Evolutionary conservation across 257 asterid species (phyloP).

Genomic region (Gentiana macrophylla): DNA sequence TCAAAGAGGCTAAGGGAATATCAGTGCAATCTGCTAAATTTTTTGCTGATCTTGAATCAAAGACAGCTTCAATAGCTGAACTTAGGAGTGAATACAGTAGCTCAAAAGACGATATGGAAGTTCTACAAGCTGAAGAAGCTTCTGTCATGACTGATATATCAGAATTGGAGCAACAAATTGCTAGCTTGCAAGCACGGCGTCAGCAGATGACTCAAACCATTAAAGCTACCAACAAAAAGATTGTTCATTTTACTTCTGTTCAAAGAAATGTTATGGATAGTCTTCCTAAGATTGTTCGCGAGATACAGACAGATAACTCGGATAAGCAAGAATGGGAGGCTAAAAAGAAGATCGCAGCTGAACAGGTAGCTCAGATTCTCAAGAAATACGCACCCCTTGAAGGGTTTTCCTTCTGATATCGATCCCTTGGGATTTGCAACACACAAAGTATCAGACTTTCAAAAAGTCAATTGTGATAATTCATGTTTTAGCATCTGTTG

Average conservation of each 20-base stretch:
- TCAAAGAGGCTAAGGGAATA: constrained; percentile 16
- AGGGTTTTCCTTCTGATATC: constrained; percentile 24
- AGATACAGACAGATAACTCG: constrained; percentile 26
- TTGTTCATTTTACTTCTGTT: constrained; percentile 10
- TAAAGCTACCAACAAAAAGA: constrained; percentile 19
- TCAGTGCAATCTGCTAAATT: constrained; percentile 17
- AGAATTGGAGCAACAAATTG: constrained; percentile 26
- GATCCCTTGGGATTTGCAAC: no score
- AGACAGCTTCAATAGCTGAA: constrained; percentile 9
- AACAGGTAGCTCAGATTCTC: constrained; percentile 20
- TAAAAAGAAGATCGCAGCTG: constrained; percentile 19
- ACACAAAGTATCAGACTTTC: no score
- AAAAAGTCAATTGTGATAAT: no score
- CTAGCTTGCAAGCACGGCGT: constrained; percentile 19
- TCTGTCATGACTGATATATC: constrained; percentile 11
- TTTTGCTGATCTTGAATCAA: constrained; percentile 24
- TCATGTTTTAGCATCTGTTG: no score
- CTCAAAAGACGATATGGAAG: constrained; percentile 24
- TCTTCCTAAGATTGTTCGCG: constrained; percentile 25
- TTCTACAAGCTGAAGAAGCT: constrained; percentile 24
- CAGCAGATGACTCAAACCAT: constrained; percentile 11
- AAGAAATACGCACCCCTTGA: constrained; percentile 25
- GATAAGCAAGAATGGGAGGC: constrained; percentile 25
- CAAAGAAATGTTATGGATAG: constrained; percentile 16
- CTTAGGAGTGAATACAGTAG: constrained; percentile 22